Evolutionary conservation across 345 rosid species (phyloP), one percentile per base, ranked within the genome.

Genomic region (Zanthoxylum bungeanum): DNA sequence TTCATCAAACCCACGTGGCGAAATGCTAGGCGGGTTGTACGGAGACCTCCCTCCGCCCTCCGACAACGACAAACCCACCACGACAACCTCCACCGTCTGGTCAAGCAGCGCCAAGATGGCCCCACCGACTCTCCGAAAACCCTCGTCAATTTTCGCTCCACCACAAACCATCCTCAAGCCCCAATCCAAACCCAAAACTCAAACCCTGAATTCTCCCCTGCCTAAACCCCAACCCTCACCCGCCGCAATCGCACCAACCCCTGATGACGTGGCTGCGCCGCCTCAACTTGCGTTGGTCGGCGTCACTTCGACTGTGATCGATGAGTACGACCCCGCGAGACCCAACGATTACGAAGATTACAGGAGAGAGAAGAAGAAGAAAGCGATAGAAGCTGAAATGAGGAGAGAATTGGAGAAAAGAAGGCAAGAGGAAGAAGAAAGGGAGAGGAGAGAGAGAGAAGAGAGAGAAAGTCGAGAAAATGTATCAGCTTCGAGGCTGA

Each of bases 341-440:
- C 99, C 99, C 42, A 95, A 95, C 34, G 96, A 91, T 61, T 95
- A 95, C 82, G 99, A 92, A 68, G 98, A 95, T 52, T 95, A 89
- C 57, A 62, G 81, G 71, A 75, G 83, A 65, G 99, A 92, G 86
- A 89, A 85, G 86, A 89, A 88, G 81, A 85, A 79, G 72, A 91
- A 86, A 78, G 88, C 82, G 10, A 34, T 66, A 84, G 98, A 94
- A 75, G 98, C 89, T 28, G 97, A 93, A 79, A 81, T 89, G 83
- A 68, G 81, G 84, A 84, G 87, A 67, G 98, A 91, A 83, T 56
- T 92, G 33, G 99, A 91, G 75, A 83, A 84, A 83, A 87, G 96
- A 78, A 70, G 99, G 64, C 84, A 80, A 58, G 96, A 89, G 77
- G 98, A 89, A 49, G 98, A 91, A 70, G 97, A 89, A 72, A 86